Evolutionary conservation across 768 basidiomycete species (phyloP).

Genomic region (Trametes maxima): DNA sequence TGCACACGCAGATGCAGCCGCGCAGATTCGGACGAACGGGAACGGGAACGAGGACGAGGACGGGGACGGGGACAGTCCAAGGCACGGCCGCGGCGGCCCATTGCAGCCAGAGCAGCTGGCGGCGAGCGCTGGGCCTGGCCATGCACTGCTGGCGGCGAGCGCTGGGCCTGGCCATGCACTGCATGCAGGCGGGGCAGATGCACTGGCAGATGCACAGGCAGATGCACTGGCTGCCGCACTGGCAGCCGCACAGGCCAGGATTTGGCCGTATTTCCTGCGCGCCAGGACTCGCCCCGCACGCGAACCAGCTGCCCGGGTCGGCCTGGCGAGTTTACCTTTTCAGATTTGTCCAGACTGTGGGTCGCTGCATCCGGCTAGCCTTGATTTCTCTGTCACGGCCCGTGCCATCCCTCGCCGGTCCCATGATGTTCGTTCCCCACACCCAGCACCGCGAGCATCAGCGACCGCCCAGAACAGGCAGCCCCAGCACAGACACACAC

Average conservation of each 20-base stretch:
- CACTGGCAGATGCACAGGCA: no score
- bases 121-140: no score
- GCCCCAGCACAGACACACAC: neutral
- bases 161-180: no score
- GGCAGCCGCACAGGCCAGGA: neutral
- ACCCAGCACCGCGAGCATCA: neutral
- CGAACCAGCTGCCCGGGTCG: constrained; percentile 27
- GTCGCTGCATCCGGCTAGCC: constrained; percentile 53
- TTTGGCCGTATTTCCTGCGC: constrained; percentile 2
- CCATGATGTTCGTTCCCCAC: constrained; percentile 24
- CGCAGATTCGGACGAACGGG: neutral
- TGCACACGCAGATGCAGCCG: neutral
- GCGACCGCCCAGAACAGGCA: neutral
- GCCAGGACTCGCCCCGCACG: neutral
- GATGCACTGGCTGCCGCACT: neutral
- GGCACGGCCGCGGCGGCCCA: neutral
- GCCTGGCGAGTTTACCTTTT: constrained; percentile 43
- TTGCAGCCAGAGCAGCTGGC: neutral
- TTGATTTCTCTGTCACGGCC: constrained; percentile 24
- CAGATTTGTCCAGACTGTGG: constrained; percentile 50
- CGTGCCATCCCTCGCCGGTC: constrained; percentile 19
- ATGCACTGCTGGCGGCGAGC: no score
- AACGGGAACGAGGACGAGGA: neutral
- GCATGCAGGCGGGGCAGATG: neutral
- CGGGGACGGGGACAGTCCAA: neutral